phyloP scores from a whole-genome alignment of 306 rosid genomes.

The Crataegus laevigata region DNA sequence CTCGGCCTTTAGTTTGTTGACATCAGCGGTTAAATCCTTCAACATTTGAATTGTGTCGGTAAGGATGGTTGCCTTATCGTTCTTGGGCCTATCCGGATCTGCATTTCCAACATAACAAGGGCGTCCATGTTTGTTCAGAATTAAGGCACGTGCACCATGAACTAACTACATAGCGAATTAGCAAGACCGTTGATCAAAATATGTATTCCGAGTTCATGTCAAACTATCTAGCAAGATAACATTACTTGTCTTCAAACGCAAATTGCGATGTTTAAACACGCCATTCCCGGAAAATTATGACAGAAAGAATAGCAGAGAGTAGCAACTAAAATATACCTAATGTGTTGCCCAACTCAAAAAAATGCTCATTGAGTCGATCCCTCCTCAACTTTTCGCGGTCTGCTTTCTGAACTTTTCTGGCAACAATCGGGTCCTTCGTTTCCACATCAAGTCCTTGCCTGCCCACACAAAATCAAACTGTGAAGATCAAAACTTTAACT shows the following conservation, averaged over 20 bases:
- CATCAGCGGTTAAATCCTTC: constrained; percentile 66
- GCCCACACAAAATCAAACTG: neutral
- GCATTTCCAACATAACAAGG: constrained; percentile 24
- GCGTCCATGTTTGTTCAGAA: neutral
- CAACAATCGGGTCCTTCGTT: constrained; percentile 45
- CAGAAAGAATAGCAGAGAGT: neutral
- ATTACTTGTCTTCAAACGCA: neutral
- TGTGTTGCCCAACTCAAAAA: constrained; percentile 56
- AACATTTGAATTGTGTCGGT: constrained; percentile 67
- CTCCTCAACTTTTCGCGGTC: constrained; percentile 91
- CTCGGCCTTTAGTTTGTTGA: constrained; percentile 54
- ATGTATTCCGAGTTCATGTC: neutral
- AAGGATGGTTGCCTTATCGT: constrained; percentile 87
- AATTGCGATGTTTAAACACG: neutral
- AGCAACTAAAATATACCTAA: constrained; percentile 43
- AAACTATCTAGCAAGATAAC: neutral
- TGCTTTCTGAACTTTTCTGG: constrained; percentile 77
- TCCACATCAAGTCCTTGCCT: constrained; percentile 54
- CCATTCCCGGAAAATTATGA: neutral
- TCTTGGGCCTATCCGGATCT: constrained; percentile 89
- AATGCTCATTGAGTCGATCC: constrained; percentile 75
- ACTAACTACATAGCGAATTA: neutral
- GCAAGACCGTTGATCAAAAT: neutral
- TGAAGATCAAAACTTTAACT: neutral
- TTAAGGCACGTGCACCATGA: neutral